Base-by-base conservation (phyloP, 2,329 filamentous ascomycete genomes). In the Raffaelea deltoideospora region DNA sequence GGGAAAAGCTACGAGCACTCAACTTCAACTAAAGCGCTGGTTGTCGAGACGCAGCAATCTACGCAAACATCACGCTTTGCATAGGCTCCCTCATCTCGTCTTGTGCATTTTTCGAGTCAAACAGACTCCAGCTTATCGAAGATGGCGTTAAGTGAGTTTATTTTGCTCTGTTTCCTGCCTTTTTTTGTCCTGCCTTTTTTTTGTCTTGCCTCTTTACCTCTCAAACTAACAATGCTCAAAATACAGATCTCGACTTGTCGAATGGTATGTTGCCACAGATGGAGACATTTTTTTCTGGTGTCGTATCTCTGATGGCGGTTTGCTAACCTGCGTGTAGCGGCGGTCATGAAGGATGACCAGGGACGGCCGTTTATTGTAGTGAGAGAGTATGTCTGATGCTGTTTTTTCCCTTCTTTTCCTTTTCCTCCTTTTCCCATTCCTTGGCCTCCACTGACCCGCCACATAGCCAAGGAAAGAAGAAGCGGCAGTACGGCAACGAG, bases 301-400 rank as follows among this genome's bases (percentile, higher is more conserved):
- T 14, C 11, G 22, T 13, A 38, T 37, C 32, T 46, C 45, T 31
- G 49, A 46, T 44, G 35, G 46, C 41, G 20, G 28, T 31, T n/a
- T n/a, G 37, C 37, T 41, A 39, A 43, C 39, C 30, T 7, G 4
- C 11, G 14, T 45, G 46, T 40, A 79, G 75, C 75, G 54, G 56
- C 69, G 56, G 64, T 98, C 60, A 76, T 95, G 69, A 94, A 94
- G 68, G 90, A 98, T 70, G 90, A 98, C 65, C 79, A 90, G 59
- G 90, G 90, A 44, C 76, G 90, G 55, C 90, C 90, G 28, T 98
- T 98, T 61, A 98, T 98, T 56, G 79, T 98, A 46, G 90, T 98
- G 50, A 74, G 90, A 78, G 90, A 98, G 85, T 93, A 72, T 50
- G 82, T 72, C 42, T n/a, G n/a, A n/a, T n/a, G n/a, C n/a, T 8